Percentiles rank a stretch among this genome's conserved stretches.
phyloP scores from a whole-genome alignment of 202 grass and related monocot genomes.

The Thinopyrum obtusiflorum region DNA sequence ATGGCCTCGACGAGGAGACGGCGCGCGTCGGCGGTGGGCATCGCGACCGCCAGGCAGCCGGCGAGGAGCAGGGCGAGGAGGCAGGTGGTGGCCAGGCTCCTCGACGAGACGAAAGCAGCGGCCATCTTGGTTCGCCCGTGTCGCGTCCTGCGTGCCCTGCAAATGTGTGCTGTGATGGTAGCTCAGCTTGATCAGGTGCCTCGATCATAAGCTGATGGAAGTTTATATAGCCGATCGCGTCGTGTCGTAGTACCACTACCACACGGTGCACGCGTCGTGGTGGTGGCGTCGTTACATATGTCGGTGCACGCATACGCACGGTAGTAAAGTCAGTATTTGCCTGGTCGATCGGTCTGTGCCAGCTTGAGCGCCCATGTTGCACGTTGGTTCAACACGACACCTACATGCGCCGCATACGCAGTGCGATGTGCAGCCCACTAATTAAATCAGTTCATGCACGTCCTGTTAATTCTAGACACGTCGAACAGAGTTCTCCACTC shows the following conservation, averaged over 20 bases:
- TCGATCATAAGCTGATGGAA: neutral
- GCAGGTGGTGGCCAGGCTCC: slow-evolving; percentile 23
- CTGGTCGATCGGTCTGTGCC: neutral
- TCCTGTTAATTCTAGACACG: neutral
- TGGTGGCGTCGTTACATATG: neutral
- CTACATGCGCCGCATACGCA: neutral
- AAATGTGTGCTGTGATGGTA: neutral
- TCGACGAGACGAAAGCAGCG: neutral
- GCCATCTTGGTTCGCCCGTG: neutral
- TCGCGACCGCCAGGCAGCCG: neutral
- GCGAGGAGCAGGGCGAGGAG: slow-evolving; percentile 25
- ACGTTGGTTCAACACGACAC: neutral
- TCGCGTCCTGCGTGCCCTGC: neutral
- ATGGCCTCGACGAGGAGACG: slow-evolving; percentile 11
- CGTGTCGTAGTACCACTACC: no score
- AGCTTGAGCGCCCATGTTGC: neutral
- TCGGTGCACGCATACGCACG: neutral
- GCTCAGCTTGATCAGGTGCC: neutral
- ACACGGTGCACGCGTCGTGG: neutral
- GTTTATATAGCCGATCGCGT: neutral
- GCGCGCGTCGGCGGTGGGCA: slow-evolving; percentile 27
- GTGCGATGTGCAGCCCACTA: neutral
- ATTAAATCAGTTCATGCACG: neutral
- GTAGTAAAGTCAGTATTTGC: neutral
- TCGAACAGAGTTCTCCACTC: neutral